Evolutionary conservation across 2,329 filamentous ascomycete genomes (phyloP).

Genomic region (Diaporthe amygdali): DNA sequence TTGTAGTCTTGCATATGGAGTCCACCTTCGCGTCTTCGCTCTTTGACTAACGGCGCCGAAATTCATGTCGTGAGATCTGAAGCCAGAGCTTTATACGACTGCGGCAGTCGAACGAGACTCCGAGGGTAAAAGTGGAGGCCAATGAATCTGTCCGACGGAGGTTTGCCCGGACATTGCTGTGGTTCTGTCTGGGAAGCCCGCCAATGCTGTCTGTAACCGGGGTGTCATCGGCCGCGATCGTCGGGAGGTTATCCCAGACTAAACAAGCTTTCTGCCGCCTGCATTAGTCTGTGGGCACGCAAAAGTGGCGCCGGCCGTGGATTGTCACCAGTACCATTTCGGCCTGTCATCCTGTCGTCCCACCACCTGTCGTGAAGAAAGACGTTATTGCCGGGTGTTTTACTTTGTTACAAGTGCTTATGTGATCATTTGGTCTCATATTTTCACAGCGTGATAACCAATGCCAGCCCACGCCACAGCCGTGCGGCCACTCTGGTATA

Average conservation of each 20-base stretch:
- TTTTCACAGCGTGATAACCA: neutral
- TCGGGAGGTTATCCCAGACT: neutral
- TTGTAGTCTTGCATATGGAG: neutral
- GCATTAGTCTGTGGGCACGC: neutral
- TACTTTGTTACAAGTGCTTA: neutral
- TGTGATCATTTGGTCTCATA: neutral
- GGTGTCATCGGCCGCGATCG: neutral
- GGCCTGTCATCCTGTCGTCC: neutral
- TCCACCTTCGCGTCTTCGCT: slow-evolving; percentile 6
- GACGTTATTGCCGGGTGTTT: neutral
- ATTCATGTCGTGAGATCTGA: neutral
- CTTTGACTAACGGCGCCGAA: neutral
- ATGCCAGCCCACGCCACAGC: neutral
- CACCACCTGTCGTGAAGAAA: neutral
- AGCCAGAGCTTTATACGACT: neutral
- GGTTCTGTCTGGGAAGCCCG: neutral
- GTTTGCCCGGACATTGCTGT: neutral
- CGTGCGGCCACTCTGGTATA: neutral
- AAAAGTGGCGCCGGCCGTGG: neutral
- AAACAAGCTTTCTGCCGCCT: slow-evolving; percentile 6
- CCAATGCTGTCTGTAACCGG: neutral
- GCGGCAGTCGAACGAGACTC: neutral
- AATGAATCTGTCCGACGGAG: neutral
- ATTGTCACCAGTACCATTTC: neutral
- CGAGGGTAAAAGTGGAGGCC: neutral